These are phyloP conservation scores for Fusarium liriodendri DNA, from an alignment of 2,329 filamentous ascomycete genomes.

Conservation along the genomic window DNA sequence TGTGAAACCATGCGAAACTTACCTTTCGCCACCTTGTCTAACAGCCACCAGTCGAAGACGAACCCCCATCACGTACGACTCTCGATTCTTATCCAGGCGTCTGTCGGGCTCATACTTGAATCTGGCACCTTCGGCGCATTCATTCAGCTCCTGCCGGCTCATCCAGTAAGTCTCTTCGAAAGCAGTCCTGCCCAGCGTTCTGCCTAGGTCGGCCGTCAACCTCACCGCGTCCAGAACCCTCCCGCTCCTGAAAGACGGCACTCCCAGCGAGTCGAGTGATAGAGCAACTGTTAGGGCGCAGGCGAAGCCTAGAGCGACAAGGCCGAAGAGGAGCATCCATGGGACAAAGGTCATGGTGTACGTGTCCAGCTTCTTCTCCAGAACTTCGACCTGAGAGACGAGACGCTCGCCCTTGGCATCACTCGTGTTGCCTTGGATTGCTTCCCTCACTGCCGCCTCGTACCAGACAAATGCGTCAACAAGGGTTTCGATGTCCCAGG, in stretches of 20 bases:
- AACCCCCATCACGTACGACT: slow-evolving; percentile 5
- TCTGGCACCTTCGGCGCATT: slow-evolving; percentile 6
- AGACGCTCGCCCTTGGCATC: background rate
- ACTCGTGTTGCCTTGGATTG: background rate
- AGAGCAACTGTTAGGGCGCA: slow-evolving; percentile 14
- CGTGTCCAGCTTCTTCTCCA: background rate
- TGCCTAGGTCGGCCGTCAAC: slow-evolving; percentile 25
- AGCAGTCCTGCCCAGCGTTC: slow-evolving; percentile 21
- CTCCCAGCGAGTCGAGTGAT: slow-evolving; percentile 18
- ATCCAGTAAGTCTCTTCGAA: slow-evolving; percentile 25
- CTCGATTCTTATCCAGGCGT: slow-evolving; percentile 3
- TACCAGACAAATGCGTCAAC: slow-evolving; percentile 28
- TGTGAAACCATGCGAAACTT: background rate
- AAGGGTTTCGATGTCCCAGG: slow-evolving; percentile 22
- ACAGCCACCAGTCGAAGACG: slow-evolving; percentile 17
- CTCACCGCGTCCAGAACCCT: slow-evolving; percentile 21
- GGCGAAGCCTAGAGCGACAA: slow-evolving; percentile 14
- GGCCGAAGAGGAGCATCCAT: slow-evolving; percentile 26
- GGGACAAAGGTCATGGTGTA: slow-evolving; percentile 33
- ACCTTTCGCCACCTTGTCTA: background rate
- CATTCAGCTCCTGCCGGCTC: slow-evolving; percentile 14
- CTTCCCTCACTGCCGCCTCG: background rate
- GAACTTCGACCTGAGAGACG: slow-evolving; percentile 2
- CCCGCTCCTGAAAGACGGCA: slow-evolving; percentile 24
- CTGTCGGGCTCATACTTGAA: slow-evolving; percentile 16